Evolutionary conservation across 108 stramenopile genomes (phyloP), one percentile per base, ranked within the genome.

Genomic region (Poteriospumella lacustris): DNA sequence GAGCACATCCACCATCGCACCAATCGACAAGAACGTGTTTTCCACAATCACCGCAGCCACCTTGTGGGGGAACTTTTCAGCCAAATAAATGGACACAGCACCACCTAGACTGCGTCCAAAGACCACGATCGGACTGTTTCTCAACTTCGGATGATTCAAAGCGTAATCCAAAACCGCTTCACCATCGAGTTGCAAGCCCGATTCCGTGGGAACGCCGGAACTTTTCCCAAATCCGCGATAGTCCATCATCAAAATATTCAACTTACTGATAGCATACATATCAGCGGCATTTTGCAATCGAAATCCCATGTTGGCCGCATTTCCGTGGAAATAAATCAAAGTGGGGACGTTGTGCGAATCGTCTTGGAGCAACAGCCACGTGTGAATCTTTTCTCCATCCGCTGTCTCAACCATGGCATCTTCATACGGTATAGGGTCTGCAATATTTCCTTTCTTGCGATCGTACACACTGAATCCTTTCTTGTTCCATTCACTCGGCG

Each of bases 251-350:
- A 95, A 64, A 31, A 97, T 79, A 73, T 97, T 93, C 1, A 83
- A 86, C 39, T 86, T 77, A 33, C 91, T 73, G 68, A 86, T 43
- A 42, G 83, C 83, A 77, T 86, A 82, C 92, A 95, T 91, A 47
- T 89, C 81, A 19, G 85, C 39, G 0, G 91, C 93, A 78, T 94
- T 93, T 0, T 92, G 92, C 34, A 98, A 78, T 15, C 97, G 82
- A 44, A 96, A 76, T 19, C 95, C 97, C 59, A 98, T 95, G 84
- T 96, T 96, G 26, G 95, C 97, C 1, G 97, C 97, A 86, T 98
- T 98, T 1, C 95, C 97, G 80, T 98, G 97, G 73, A 96, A 94
- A 78, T 94, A 98, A 0, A 98, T 76, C 19, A 97, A 70, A 1
- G 95, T 96, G 2, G 94, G 94, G 1, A 80, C 44, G 39, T 82